These are phyloP conservation scores for Fusarium sulawesiense DNA, from an alignment of 2,329 filamentous ascomycete genomes.

Conservation along the genomic window DNA sequence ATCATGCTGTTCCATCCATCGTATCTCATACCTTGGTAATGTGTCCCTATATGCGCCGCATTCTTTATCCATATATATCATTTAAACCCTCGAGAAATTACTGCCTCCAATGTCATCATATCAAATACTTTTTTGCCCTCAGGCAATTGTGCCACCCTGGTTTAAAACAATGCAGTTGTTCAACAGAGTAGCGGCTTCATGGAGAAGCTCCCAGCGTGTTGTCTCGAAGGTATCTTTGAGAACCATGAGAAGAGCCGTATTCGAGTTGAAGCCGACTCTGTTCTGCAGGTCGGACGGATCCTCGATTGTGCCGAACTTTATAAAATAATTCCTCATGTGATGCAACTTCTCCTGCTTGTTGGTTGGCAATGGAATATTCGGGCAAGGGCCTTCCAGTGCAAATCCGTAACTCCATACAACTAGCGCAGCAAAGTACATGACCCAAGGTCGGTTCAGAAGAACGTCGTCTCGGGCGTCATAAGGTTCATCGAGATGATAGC, in stretches of 20 bases:
- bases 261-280: conserved; percentile 82
- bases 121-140: background rate
- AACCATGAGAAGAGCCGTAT: conserved; percentile 82
- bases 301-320: conserved; percentile 75
- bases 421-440: conserved; percentile 90
- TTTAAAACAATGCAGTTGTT: conserved; percentile 77
- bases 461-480: conserved; percentile 92
- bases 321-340: conserved; percentile 84
- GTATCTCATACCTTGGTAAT: conserved; percentile 15
- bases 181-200: conserved; percentile 85
- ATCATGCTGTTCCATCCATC: conserved; percentile 26
- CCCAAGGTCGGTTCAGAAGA: conserved; percentile 92
- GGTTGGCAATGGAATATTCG: conserved; percentile 61
- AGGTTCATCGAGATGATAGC: conserved; percentile 57
- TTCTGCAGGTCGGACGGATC: conserved; percentile 82
- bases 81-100: background rate
- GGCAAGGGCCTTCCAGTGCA: conserved; percentile 84
- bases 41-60: conserved; percentile 14
- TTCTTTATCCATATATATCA: conserved; percentile 12
- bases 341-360: conserved; percentile 74
- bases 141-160: conserved; percentile 47
- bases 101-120: background rate
- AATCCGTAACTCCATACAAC: conserved; percentile 97
- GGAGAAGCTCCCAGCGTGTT: conserved; percentile 90
- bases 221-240: conserved; percentile 82